phyloP scores from a whole-genome alignment of 2,329 filamentous ascomycete species.

The Clonostachys rhizophaga region DNA sequence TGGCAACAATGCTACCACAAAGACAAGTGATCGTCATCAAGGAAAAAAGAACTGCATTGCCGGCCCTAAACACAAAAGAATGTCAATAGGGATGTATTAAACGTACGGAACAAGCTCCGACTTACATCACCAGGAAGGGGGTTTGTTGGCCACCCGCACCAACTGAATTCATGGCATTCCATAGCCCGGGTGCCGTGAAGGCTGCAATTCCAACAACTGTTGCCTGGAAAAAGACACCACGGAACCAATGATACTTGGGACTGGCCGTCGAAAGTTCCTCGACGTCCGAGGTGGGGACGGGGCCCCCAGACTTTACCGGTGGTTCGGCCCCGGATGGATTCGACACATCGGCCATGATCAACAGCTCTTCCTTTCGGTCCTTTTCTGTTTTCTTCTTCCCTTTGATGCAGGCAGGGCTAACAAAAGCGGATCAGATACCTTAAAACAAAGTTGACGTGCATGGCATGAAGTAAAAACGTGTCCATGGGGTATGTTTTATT shows the following conservation, averaged over 20 bases:
- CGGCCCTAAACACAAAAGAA: slow-evolving; percentile 25
- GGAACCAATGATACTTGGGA: slow-evolving; percentile 33
- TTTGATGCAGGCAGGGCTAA: too few species aligned
- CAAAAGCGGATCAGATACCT: too few species aligned
- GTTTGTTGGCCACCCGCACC: slow-evolving; percentile 41
- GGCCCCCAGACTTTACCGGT: too few species aligned
- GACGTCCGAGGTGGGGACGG: too few species aligned
- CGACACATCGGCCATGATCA: too few species aligned
- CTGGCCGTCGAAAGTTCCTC: not conserved
- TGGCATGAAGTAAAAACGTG: too few species aligned
- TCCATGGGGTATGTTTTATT: too few species aligned
- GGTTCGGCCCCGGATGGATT: too few species aligned
- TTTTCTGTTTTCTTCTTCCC: too few species aligned
- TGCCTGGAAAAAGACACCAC: slow-evolving; percentile 46
- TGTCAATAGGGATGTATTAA: too few species aligned
- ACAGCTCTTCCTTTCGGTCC: too few species aligned
- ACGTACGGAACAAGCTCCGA: not conserved
- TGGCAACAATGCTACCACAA: slow-evolving; percentile 59
- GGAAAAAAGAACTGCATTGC: slow-evolving; percentile 67
- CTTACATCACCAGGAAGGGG: slow-evolving; percentile 41
- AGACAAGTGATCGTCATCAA: slow-evolving; percentile 70
- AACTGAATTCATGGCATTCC: slow-evolving; percentile 50
- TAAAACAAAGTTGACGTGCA: too few species aligned
- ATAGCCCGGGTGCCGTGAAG: slow-evolving; percentile 43
- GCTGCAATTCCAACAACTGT: slow-evolving; percentile 46